Conservation (phyloP, 164 flowering plant genomes). For the Pachysandra terminalis region DNA sequence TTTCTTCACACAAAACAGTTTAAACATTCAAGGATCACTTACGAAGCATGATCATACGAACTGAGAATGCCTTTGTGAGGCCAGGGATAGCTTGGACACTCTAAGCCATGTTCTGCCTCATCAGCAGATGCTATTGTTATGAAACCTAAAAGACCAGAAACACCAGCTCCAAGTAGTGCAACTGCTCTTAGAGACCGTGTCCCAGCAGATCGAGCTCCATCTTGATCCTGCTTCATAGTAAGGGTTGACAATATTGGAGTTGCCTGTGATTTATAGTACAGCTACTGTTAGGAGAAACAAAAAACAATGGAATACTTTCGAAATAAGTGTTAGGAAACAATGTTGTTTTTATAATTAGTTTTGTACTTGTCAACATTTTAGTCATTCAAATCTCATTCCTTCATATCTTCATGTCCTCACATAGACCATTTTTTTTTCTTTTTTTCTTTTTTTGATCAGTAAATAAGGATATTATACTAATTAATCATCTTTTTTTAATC, state of each 20-base stretch:
- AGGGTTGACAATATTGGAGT: constrained; percentile 33
- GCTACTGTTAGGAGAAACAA: not conserved
- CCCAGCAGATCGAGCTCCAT: constrained; percentile 32
- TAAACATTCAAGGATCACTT: constrained; percentile 23
- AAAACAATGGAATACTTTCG: not conserved
- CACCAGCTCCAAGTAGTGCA: constrained; percentile 59
- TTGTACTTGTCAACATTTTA: too few relatives aligned
- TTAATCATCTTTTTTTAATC: too few relatives aligned
- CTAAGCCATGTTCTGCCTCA: constrained; percentile 85
- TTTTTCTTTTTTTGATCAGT: too few relatives aligned
- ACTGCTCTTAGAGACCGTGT: constrained; percentile 36
- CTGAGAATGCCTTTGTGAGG: constrained; percentile 88
- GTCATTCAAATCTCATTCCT: too few relatives aligned
- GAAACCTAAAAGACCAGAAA: constrained; percentile 50
- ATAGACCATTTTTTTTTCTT: too few relatives aligned
- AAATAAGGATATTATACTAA: too few relatives aligned
- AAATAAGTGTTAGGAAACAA: too few relatives aligned
- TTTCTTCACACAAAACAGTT: too few relatives aligned
- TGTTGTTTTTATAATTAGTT: too few relatives aligned
- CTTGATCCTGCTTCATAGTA: constrained; percentile 31
- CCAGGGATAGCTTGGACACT: constrained; percentile 72
- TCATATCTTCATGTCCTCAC: too few relatives aligned
- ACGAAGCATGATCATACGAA: constrained; percentile 89
- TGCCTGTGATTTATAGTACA: constrained; percentile 24
- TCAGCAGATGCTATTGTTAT: constrained; percentile 59